phyloP scores from a whole-genome alignment of 768 basidiomycete genomes.

The Suillus lakei region DNA sequence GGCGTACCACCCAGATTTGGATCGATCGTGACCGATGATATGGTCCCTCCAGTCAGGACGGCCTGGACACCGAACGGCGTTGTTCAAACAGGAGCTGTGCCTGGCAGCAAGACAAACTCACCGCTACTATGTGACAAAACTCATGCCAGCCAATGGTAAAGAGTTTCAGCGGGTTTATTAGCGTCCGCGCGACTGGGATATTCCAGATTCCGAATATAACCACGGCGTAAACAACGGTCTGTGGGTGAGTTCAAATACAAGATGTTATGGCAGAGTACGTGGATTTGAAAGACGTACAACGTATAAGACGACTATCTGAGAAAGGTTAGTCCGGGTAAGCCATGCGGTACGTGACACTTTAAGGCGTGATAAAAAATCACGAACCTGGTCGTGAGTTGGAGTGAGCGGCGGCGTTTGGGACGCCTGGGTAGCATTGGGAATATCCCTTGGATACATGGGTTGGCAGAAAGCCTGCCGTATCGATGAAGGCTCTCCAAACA shows the following conservation, averaged over 20 bases:
- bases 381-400: conserved; percentile 76
- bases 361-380: conserved; percentile 30
- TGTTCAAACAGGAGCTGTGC: conserved; percentile 9
- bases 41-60: conserved; percentile 77
- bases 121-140: conserved; percentile 80
- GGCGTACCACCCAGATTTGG: conserved; percentile 72
- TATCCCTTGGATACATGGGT: conserved; percentile 38
- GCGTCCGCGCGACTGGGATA: conserved; percentile 75
- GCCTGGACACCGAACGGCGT: conserved; percentile 48
- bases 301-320: conserved; percentile 74
- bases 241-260: conserved; percentile 16
- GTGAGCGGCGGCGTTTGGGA: conserved; percentile 48
- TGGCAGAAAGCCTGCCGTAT: conserved; percentile 35
- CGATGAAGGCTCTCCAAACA: conserved; percentile 11
- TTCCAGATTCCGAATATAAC: conserved; percentile 90
- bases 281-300: conserved; percentile 55
- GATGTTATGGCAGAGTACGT: conserved; percentile 12
- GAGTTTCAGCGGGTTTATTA: conserved; percentile 85
- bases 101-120: conserved; percentile 42
- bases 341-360: conserved; percentile 23
- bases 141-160: conserved; percentile 92
- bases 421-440: conserved; percentile 38
- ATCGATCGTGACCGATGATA: conserved; percentile 83
- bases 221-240: conserved; percentile 87
- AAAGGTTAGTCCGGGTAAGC: conserved; percentile 23